Evolutionary conservation across 495 filamentous ascomycete genomes (phyloP).

Genomic region (Aspergillus conjunctus): DNA sequence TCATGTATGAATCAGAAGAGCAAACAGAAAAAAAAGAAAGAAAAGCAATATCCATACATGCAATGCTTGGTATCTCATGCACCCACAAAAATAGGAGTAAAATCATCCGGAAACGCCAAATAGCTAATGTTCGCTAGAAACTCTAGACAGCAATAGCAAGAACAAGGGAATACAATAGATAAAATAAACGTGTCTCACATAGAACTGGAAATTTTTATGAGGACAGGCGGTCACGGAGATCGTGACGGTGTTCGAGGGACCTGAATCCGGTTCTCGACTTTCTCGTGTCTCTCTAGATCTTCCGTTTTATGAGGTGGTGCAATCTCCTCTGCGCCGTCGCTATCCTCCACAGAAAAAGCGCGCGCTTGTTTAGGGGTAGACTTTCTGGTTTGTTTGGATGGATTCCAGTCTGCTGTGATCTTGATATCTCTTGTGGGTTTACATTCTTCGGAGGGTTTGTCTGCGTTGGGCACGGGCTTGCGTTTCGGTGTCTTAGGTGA

Average conservation of each 20-base stretch:
- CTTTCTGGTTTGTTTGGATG: neutral
- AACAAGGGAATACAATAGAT: neutral
- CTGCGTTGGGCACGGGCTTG: no score
- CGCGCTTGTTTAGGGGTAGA: neutral
- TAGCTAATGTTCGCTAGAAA: slow-evolving; percentile 1
- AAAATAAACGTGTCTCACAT: neutral
- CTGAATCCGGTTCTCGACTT: slow-evolving; percentile 5
- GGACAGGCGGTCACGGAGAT: neutral
- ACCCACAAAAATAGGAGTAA: slow-evolving; percentile 18
- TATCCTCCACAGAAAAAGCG: slow-evolving; percentile 7
- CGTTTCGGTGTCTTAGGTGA: neutral
- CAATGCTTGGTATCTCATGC: slow-evolving; percentile 38
- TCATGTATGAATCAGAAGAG: neutral
- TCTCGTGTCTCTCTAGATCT: neutral
- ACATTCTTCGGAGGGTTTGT: no score
- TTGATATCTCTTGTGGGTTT: no score
- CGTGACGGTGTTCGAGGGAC: slow-evolving; percentile 9
- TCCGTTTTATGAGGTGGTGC: neutral
- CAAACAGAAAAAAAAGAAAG: slow-evolving; percentile 9
- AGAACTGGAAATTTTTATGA: neutral
- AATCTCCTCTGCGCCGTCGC: slow-evolving; percentile 5
- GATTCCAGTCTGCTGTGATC: no score
- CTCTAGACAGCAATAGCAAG: slow-evolving; percentile 10
- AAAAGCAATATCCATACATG: slow-evolving; percentile 15
- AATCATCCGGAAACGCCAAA: slow-evolving; percentile 13